Evolutionary conservation across 495 filamentous ascomycete genomes (phyloP), one percentile per base, ranked within the genome.

Genomic region (Neurospora pannonica): DNA sequence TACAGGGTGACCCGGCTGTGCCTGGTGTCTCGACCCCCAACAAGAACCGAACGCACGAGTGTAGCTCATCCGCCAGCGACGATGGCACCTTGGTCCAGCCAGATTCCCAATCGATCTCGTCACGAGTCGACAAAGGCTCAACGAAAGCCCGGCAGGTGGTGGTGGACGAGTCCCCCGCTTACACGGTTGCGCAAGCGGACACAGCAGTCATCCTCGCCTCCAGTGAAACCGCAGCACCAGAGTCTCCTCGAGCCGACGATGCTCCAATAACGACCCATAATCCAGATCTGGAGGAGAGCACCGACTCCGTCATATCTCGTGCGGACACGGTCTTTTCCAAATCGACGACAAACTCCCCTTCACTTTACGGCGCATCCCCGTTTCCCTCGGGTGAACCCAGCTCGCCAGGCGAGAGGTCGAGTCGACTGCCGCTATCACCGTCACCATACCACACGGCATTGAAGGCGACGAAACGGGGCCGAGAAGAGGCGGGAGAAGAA

Each of bases 341-440:
- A n/a, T 72, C 77, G 17, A 15, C 73, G 69, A 70, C 72, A 3
- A 54, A 71, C 4, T 76, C 76, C 15, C 31, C 75, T 37, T 71
- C 76, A 13, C 37, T 31, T 5, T 42, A 70, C 8, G 72, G 75
- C 42, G 67, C 71, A 38, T 75, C 43, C n/a, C 67, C 73, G 11
- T 70, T 36, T n/a, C 40, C 70, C 2, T 75, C 71, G 7, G 54
- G 54, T 67, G 54, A 67, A 67, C 15, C 54, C 54, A 67, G 54
- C 54, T 67, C 28, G 54, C 54, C 54, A 67, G 54, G 28, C 28
- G 54, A 67, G 24, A 34, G 54, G 54, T 31, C 28, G 3, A 67
- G 21, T 60, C 48, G 54, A 19, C 15, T 36, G 24, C 54, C 34
- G 24, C 54, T 67, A 36, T 34, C 54, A 19, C 13, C 54, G 54